Percentiles rank a stretch among this genome's conserved stretches.
Conservation (phyloP, 2,329 filamentous ascomycete genomes). For the Neonectria punicea region DNA sequence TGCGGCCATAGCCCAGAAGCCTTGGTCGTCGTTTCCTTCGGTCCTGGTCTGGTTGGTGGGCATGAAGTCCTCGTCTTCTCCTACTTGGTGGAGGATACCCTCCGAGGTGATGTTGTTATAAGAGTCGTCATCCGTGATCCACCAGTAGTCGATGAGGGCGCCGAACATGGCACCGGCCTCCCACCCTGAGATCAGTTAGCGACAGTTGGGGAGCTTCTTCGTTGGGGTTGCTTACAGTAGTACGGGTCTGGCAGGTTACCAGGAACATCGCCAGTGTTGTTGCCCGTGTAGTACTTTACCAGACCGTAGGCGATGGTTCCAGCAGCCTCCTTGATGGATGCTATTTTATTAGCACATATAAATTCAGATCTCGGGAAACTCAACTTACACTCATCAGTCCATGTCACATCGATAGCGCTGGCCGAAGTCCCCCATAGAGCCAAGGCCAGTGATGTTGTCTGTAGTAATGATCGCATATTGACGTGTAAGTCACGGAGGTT, state of each 20-base stretch:
- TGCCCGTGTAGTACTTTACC: conserved; percentile 64
- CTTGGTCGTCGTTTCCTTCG: conserved; percentile 79
- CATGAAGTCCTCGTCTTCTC: conserved; percentile 71
- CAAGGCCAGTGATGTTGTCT: conserved; percentile 25
- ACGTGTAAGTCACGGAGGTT: conserved; percentile 13
- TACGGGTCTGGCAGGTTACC: conserved; percentile 70
- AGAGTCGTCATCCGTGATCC: conserved; percentile 71
- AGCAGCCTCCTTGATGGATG: conserved; percentile 61
- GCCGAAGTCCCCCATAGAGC: conserved; percentile 26
- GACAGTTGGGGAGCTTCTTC: conserved; percentile 40
- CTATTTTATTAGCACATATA: conserved; percentile 43
- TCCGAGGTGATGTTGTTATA: conserved; percentile 71
- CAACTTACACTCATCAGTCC: conserved; percentile 37
- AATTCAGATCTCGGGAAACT: background rate
- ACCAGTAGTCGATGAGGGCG: conserved; percentile 77
- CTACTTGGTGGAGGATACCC: conserved; percentile 69
- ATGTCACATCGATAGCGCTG: conserved; percentile 33
- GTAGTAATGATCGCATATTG: conserved; percentile 36
- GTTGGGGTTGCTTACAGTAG: conserved; percentile 65
- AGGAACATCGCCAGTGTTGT: conserved; percentile 67
- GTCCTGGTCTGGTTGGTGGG: conserved; percentile 71
- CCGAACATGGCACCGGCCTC: conserved; percentile 79
- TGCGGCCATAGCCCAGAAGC: conserved; percentile 87
- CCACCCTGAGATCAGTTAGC: conserved; percentile 63
- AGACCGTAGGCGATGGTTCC: conserved; percentile 59